A percentile compares a stretch with the other conserved stretches of the same genome.
These are phyloP conservation scores for Spatholobus suberectus DNA, from an alignment of 306 rosid species.

Conservation along the genomic window DNA sequence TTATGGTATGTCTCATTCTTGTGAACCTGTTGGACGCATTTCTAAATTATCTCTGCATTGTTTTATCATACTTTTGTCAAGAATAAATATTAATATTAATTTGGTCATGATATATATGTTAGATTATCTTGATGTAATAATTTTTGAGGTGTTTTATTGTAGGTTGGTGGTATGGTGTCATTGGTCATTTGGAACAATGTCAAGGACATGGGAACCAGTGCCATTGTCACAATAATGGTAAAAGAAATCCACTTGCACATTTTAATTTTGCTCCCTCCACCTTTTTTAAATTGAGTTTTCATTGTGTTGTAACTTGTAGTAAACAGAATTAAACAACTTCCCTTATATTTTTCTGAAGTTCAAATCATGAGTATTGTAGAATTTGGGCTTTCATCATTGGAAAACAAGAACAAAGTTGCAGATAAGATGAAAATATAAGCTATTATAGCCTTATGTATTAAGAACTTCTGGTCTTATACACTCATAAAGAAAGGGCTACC, in stretches of 20 bases:
- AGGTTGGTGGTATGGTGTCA: constrained; percentile 98
- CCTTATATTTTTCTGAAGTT: not conserved
- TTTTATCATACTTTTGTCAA: constrained; percentile 10
- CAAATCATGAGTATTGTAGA: not conserved
- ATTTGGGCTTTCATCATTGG: not conserved
- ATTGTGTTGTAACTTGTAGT: not conserved
- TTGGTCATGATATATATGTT: constrained; percentile 25
- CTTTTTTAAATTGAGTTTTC: not conserved
- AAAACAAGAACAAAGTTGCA: not conserved
- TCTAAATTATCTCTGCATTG: not conserved
- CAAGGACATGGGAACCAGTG: constrained; percentile 62
- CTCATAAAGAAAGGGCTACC: not conserved
- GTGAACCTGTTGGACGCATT: not conserved
- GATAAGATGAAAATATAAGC: not conserved
- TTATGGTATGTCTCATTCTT: constrained; percentile 64
- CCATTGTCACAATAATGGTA: constrained; percentile 70
- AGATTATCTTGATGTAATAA: constrained; percentile 3
- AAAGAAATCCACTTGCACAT: constrained; percentile 44
- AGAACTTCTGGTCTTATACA: constrained; percentile 1
- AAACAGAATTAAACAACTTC: not conserved
- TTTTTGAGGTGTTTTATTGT: constrained; percentile 20
- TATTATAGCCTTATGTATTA: not conserved
- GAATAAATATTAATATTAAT: not conserved
- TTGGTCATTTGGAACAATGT: constrained; percentile 79
- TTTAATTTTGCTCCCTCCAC: not conserved